Evolutionary conservation across 441 rosid species (phyloP).

Genomic region (Adansonia gregorii): DNA sequence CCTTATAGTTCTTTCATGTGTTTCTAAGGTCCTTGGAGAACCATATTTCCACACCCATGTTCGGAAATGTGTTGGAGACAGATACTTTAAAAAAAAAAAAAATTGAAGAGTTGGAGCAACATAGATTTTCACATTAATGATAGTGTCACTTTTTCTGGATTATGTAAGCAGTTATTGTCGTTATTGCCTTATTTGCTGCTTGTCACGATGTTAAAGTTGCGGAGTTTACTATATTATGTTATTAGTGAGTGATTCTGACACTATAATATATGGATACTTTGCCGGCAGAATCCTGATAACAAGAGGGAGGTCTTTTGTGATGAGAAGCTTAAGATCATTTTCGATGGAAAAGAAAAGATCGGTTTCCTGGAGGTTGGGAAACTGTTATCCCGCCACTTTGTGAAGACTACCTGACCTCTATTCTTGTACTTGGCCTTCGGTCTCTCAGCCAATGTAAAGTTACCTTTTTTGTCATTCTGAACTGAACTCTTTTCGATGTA

Average conservation of each 20-base stretch:
- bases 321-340: slow-evolving; percentile 59
- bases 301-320: slow-evolving; percentile 60
- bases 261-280: neutral
- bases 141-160: neutral
- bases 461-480: neutral
- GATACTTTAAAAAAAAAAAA: too few species aligned
- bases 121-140: neutral
- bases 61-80: too few species aligned
- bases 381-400: slow-evolving; percentile 54
- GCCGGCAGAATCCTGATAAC: slow-evolving; percentile 58
- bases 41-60: too few species aligned
- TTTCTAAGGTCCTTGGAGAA: too few species aligned
- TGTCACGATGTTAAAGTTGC: neutral
- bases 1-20: too few species aligned
- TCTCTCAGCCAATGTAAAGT: slow-evolving; percentile 16
- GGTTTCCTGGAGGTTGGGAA: slow-evolving; percentile 62
- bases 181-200: neutral
- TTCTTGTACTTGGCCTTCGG: neutral
- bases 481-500: neutral
- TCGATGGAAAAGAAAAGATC: slow-evolving; percentile 62
- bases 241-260: neutral
- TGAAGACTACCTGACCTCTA: slow-evolving; percentile 42
- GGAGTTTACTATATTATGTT: neutral
- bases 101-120: too few species aligned
- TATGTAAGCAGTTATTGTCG: neutral